Base-by-base conservation (phyloP, 768 basidiomycete species). In the Calocera viscosa region DNA sequence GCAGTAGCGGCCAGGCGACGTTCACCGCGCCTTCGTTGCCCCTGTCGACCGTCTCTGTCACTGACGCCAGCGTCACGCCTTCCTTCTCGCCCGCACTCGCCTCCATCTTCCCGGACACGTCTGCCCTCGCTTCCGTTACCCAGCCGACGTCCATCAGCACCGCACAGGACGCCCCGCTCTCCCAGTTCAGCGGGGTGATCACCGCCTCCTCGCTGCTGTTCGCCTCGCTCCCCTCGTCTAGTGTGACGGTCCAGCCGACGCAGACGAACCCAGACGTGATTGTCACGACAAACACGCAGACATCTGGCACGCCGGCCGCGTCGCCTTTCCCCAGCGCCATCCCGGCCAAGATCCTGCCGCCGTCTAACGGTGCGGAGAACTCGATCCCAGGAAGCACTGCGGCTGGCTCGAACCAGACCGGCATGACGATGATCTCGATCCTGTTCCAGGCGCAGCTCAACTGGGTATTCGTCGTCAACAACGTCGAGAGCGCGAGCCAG, bases 391-490 rank as follows among this genome's bases (percentile, higher is more conserved):
- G 43, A 1, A 30, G 65, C 7, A 65, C 64, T 22, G 49, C 65
- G 19, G 53, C 64, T n/a, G 71, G 71, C 47, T 67, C 71, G 1
- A 53, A 53, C 19, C 49, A 70, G 40, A 67, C 68, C 28, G 65
- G 64, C 22, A 65, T 75, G 0, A 78, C 80, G 12, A 68, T 86
- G 68, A 83, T 92, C 74, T 87, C 82, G 64, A 71, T 94, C 41
- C 71, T 90, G 68, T 88, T 91, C 75, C 80, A 84, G 65, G 53
- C 72, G 2, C 71, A 67, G 1, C 77, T 94, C 68, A 82, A 81
- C 67, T 94, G 92, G 92, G 22, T 70, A 0, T 90, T 86, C 70
- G 88, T 93, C 2, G 83, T 85, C 41, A 69, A 70, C 16, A 84
- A 79, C 68, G 67, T 76, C 8, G 78, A 86, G 66, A 82, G 89